Conservation (phyloP, 768 basidiomycete species). For the Galerina sulciceps region DNA sequence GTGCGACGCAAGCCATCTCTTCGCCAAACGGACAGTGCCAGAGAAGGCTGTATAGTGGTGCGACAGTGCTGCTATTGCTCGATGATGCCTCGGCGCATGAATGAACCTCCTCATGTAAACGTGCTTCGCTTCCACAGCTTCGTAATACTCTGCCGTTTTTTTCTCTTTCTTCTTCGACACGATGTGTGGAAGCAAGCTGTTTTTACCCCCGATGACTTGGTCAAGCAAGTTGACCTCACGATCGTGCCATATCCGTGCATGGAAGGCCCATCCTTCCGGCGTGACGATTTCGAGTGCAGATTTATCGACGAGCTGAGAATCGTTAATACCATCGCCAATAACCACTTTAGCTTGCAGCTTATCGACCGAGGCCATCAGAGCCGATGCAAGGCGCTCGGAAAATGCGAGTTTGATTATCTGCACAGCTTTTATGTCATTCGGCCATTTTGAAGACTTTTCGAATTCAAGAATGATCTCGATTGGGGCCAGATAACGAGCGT, state of each 20-base stretch:
- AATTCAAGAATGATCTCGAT: slow-evolving; percentile 86
- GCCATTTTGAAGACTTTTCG: slow-evolving; percentile 93
- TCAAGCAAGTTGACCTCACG: slow-evolving; percentile 83
- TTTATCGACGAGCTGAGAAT: slow-evolving; percentile 68
- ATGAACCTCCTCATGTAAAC: slow-evolving; percentile 74
- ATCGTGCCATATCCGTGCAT: slow-evolving; percentile 83
- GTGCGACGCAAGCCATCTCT: slow-evolving; percentile 92
- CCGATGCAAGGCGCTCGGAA: slow-evolving; percentile 77
- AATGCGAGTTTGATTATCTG: slow-evolving; percentile 95
- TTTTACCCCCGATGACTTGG: slow-evolving; percentile 57
- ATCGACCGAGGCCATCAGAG: slow-evolving; percentile 55
- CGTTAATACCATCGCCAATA: slow-evolving; percentile 49
- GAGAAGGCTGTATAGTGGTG: slow-evolving; percentile 83
- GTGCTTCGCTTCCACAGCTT: slow-evolving; percentile 60
- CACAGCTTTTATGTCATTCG: slow-evolving; percentile 89
- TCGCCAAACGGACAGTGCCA: slow-evolving; percentile 84
- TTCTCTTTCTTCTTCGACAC: slow-evolving; percentile 34
- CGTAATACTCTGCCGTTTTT: slow-evolving; percentile 52
- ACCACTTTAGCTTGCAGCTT: slow-evolving; percentile 65
- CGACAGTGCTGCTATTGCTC: slow-evolving; percentile 76
- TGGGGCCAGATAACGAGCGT: slow-evolving; percentile 67
- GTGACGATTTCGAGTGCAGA: slow-evolving; percentile 78
- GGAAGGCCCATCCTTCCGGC: slow-evolving; percentile 86
- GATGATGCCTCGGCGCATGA: slow-evolving; percentile 84
- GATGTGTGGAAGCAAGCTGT: slow-evolving; percentile 41